Evolutionary conservation across 2,329 filamentous ascomycete species (phyloP).

Genomic region (Penicillium janthinellum): DNA sequence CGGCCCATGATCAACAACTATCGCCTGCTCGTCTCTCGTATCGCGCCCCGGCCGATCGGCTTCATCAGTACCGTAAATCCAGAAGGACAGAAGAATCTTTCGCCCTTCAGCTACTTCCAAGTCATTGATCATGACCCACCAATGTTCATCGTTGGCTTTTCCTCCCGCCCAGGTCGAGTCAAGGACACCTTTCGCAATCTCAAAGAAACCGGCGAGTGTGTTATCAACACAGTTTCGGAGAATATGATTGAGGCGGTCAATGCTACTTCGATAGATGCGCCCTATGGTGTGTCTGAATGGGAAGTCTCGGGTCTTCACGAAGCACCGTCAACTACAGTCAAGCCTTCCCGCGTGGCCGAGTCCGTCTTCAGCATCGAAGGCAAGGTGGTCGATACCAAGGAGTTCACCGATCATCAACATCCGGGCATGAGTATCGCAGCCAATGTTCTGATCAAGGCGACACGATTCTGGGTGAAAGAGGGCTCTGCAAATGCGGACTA

Average conservation of each 20-base stretch:
- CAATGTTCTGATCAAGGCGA: conserved; percentile 75
- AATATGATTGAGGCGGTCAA: conserved; percentile 86
- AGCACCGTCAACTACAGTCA: conserved; percentile 64
- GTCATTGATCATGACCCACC: conserved; percentile 81
- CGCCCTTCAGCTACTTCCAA: conserved; percentile 82
- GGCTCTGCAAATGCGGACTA: conserved; percentile 77
- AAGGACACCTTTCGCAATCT: conserved; percentile 81
- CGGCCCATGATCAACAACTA: conserved; percentile 74
- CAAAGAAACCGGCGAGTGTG: conserved; percentile 69
- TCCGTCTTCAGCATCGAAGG: conserved; percentile 79
- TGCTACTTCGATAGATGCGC: conserved; percentile 71
- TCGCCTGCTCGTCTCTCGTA: conserved; percentile 79
- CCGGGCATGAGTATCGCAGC: conserved; percentile 73
- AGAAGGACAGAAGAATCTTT: conserved; percentile 72
- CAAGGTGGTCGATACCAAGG: conserved; percentile 68
- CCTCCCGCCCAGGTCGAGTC: conserved; percentile 56
- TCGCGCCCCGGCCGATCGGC: conserved; percentile 77
- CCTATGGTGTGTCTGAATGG: conserved; percentile 77
- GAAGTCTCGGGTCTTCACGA: conserved; percentile 74
- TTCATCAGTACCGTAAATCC: conserved; percentile 58
- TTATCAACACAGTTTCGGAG: conserved; percentile 84
- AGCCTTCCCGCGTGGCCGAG: conserved; percentile 73
- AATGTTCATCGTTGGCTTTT: conserved; percentile 69
- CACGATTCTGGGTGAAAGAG: conserved; percentile 81
- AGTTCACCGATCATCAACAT: conserved; percentile 70